Evolutionary conservation across 495 filamentous ascomycete genomes (phyloP).

Genomic region (Annulohypoxylon stygium): DNA sequence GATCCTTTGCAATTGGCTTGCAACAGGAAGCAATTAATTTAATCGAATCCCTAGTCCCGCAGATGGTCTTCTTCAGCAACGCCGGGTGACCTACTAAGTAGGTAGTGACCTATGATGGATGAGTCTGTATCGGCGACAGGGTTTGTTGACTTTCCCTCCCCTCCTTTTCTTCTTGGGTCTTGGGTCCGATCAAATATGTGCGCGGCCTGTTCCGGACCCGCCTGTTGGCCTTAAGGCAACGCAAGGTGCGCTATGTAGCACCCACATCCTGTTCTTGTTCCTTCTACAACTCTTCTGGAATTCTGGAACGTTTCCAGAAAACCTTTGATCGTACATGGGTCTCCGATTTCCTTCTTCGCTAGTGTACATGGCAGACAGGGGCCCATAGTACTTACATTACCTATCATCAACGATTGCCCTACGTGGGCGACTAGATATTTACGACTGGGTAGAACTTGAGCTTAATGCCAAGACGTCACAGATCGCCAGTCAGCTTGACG

Average conservation of each 20-base stretch:
- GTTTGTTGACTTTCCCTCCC: background rate
- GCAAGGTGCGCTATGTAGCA: conserved; percentile 14
- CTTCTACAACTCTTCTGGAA: background rate
- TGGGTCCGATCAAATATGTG: background rate
- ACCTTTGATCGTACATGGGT: background rate
- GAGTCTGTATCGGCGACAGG: background rate
- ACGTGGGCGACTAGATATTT: background rate
- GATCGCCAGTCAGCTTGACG: conserved; percentile 10
- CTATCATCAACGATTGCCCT: conserved; percentile 3
- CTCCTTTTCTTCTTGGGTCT: background rate
- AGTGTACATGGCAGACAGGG: background rate
- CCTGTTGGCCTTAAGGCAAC: conserved; percentile 16
- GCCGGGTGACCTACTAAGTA: background rate
- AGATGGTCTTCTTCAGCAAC: conserved; percentile 8
- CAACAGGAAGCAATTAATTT: conserved; percentile 30
- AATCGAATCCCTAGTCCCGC: conserved; percentile 11
- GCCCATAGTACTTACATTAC: background rate
- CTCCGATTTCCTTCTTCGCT: conserved; percentile 21
- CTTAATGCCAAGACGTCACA: conserved; percentile 5
- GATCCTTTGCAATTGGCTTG: background rate
- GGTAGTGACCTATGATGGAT: background rate
- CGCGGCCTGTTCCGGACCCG: background rate
- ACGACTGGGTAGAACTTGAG: background rate
- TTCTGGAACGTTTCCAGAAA: conserved; percentile 32
- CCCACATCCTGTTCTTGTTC: background rate